Evolutionary conservation across 108 stramenopile species (phyloP).

Genomic region (Mediolabrus comicus): DNA sequence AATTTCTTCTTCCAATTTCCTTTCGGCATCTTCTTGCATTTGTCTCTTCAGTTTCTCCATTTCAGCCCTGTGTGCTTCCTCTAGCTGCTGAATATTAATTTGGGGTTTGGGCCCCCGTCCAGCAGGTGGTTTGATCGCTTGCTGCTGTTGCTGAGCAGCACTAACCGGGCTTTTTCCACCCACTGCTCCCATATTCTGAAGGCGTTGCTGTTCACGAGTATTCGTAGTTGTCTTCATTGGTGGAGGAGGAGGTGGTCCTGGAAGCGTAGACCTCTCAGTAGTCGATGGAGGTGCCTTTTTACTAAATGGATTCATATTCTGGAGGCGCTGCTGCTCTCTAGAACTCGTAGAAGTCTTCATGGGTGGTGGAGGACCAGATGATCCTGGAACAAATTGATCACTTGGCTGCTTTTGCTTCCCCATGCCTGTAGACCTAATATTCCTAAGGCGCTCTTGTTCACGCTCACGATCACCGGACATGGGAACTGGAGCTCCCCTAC

Average conservation of each 20-base stretch:
- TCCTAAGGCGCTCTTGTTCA: conserved; percentile 19
- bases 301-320: conserved; percentile 3
- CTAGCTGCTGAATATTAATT: conserved; percentile 7
- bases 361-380: conserved; percentile 7
- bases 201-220: conserved; percentile 38
- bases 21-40: conserved; percentile 2
- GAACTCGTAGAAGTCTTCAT: conserved; percentile 18
- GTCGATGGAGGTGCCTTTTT: background rate
- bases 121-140: background rate
- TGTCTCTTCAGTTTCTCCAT: conserved; percentile 16
- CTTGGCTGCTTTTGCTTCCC: background rate
- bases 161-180: background rate
- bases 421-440: conserved; percentile 4
- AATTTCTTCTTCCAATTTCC: conserved; percentile 17
- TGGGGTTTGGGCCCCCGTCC: background rate
- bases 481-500: background rate
- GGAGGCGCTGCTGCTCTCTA: conserved; percentile 17
- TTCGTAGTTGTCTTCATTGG: conserved; percentile 22
- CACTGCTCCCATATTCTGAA: conserved; percentile 19
- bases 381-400: background rate
- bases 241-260: conserved; percentile 1
- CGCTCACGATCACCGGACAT: conserved; percentile 21
- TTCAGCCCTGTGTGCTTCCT: conserved; percentile 18
- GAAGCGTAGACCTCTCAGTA: conserved; percentile 9
- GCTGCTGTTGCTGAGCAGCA: background rate